Base-by-base conservation (phyloP, 805 yeast genomes). In the Candida corydali region DNA sequence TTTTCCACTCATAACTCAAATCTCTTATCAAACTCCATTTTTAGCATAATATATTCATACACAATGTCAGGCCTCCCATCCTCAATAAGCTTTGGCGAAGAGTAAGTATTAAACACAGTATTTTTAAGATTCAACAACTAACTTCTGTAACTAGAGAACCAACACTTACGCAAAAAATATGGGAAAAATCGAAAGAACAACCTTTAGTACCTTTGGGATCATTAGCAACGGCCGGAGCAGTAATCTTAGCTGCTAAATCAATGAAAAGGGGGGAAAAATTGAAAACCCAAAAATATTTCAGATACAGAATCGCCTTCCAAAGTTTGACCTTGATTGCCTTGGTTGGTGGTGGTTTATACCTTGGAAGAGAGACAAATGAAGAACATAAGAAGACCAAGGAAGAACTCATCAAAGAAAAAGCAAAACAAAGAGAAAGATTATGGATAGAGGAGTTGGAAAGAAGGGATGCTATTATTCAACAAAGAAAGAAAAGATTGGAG, bases 391-490 rank as follows among this genome's bases (percentile, higher is more conserved):
- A 69, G 43, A 54, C 78, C 5, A 73, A 74, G 36, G 91, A 86
- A 47, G 91, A 84, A 22, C 55, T 68, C 44, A 67, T 85, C 47
- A 65, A 77, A 37, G 84, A 80, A 49, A 84, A 86, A 75, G 95
- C 97, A 28, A 82, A 82, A 58, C 63, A 77, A 54, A 80, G 97
- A 68, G 96, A 89, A 55, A 69, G 65, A 50, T 55, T 89, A 46
- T 89, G 97, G 97, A 82, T 88, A 43, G 86, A 84, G 54, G 94
- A 84, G 52, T 70, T 88, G 51, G 97, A 88, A 55, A 76, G 95
- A 64, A 76, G 95, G 58, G 96, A 88, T 56, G 73, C 60, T 10
- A 83, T 79, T 39, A 77, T 80, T 39, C 79, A 82, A 54, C 76
- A 70, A 42, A 70, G 95, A 50, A 79, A 75, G 58, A 59, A 69